These are phyloP conservation scores for Rhizopus microsporus DNA, from an alignment of 371 early-diverging fungal species.

Conservation along the genomic window DNA sequence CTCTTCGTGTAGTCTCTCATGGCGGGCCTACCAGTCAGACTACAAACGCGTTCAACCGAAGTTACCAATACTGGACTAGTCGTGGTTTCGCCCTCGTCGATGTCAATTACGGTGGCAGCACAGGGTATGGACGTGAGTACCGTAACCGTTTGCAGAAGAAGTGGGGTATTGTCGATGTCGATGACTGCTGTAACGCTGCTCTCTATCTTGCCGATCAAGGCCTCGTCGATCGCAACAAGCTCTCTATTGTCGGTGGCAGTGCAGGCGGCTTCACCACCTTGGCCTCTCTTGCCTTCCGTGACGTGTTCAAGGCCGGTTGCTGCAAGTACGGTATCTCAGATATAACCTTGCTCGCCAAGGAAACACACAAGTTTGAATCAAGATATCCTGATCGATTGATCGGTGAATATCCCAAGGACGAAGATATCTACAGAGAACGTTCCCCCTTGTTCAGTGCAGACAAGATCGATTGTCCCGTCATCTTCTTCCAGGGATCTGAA, in stretches of 20 bases:
- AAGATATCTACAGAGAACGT: conserved; percentile 53
- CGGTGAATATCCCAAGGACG: conserved; percentile 65
- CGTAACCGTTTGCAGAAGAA: conserved; percentile 66
- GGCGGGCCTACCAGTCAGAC: conserved; percentile 69
- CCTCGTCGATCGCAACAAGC: conserved; percentile 58
- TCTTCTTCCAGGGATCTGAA: conserved; percentile 77
- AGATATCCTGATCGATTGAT: conserved; percentile 62
- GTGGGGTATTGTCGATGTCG: conserved; percentile 79
- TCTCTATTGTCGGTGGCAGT: conserved; percentile 71
- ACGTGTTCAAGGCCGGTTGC: conserved; percentile 75
- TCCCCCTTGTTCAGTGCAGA: conserved; percentile 64
- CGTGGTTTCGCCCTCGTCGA: conserved; percentile 76
- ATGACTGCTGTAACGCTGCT: conserved; percentile 76
- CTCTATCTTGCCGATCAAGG: conserved; percentile 60
- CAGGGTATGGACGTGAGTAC: conserved; percentile 73
- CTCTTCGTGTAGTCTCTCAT: conserved; percentile 69
- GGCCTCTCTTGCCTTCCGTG: conserved; percentile 68
- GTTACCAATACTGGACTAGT: conserved; percentile 74
- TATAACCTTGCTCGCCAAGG: conserved; percentile 62
- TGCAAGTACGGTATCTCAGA: conserved; percentile 73
- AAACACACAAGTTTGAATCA: conserved; percentile 81
- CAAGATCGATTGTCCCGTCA: conserved; percentile 63
- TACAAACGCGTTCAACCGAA: conserved; percentile 38
- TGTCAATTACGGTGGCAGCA: conserved; percentile 80
- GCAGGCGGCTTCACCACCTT: conserved; percentile 75